Evolutionary conservation across 768 basidiomycete genomes (phyloP).

Genomic region (Russula vinacea): DNA sequence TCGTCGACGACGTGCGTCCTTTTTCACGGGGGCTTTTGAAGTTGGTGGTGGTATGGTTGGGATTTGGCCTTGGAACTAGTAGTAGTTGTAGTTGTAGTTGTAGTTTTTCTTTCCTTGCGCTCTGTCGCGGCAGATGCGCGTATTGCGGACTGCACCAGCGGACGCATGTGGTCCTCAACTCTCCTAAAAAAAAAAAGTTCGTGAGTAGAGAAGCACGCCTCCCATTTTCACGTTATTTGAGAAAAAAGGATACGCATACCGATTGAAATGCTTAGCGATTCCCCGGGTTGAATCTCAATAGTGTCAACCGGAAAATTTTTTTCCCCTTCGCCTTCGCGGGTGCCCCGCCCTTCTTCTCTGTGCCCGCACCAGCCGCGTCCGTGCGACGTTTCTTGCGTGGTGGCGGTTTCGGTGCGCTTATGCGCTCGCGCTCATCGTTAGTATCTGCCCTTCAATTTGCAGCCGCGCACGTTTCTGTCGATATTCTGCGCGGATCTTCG

Average conservation of each 20-base stretch:
- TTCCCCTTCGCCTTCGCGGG: not conserved
- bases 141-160: slow-evolving; percentile 58
- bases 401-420: not conserved
- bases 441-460: slow-evolving; percentile 38
- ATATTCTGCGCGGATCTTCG: slow-evolving; percentile 54
- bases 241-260: slow-evolving; percentile 44
- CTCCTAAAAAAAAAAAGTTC: slow-evolving; percentile 44
- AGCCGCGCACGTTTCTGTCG: slow-evolving; percentile 33
- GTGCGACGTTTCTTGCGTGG: slow-evolving; percentile 34
- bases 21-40: not conserved
- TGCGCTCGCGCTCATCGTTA: slow-evolving; percentile 30
- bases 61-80: not conserved
- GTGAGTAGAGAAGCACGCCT: not conserved
- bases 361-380: slow-evolving; percentile 29
- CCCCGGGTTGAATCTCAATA: slow-evolving; percentile 54
- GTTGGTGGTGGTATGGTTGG: too few species aligned
- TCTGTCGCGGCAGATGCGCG: slow-evolving; percentile 51
- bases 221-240: not conserved
- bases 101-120: slow-evolving; percentile 45
- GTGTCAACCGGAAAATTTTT: slow-evolving; percentile 25
- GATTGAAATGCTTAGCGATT: slow-evolving; percentile 76
- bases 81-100: slow-evolving; percentile 26
- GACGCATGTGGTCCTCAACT: slow-evolving; percentile 70
- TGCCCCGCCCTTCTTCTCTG: slow-evolving; percentile 16
- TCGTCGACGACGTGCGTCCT: not conserved